Evolutionary conservation across 1,284 basidiomycete genomes (phyloP).

Genomic region (Trametes versicolor): DNA sequence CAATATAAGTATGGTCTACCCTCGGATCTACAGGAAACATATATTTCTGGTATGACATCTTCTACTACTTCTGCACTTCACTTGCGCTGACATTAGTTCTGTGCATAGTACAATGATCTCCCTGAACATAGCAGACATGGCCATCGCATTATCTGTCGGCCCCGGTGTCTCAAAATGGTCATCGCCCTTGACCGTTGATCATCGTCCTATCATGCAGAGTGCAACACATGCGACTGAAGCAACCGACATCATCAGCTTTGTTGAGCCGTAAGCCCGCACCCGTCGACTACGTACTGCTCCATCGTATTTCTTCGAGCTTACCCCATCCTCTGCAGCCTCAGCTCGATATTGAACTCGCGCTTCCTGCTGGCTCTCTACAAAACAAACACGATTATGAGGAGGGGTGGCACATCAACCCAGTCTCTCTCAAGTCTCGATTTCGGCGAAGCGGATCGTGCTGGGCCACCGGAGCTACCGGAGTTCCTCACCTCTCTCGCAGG

Average conservation of each 20-base stretch:
- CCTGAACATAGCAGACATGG: not conserved
- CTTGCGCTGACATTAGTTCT: not conserved
- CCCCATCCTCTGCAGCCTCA: not conserved
- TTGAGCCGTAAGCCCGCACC: not conserved
- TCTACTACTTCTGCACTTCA: not conserved
- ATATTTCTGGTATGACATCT: not conserved
- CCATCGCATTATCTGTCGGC: not conserved
- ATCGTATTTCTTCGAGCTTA: not conserved
- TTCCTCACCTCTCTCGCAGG: not conserved
- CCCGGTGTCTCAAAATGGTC: too few species aligned
- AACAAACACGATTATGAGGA: not conserved
- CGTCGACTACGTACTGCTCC: not conserved
- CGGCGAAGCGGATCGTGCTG: not conserved
- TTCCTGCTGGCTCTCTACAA: conserved; percentile 5
- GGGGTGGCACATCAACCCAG: not conserved
- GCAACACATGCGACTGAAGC: not conserved
- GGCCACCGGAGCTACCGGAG: not conserved
- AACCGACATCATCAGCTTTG: not conserved
- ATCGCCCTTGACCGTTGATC: too few species aligned
- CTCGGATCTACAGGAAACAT: not conserved
- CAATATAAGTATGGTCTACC: too few species aligned
- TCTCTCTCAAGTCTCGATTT: not conserved
- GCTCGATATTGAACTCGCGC: not conserved
- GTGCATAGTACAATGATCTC: not conserved
- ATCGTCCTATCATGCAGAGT: not conserved